Evolutionary conservation across 192 early-diverging fungal genomes (phyloP).

Genomic region (Rhizoclosmatium sp.): DNA sequence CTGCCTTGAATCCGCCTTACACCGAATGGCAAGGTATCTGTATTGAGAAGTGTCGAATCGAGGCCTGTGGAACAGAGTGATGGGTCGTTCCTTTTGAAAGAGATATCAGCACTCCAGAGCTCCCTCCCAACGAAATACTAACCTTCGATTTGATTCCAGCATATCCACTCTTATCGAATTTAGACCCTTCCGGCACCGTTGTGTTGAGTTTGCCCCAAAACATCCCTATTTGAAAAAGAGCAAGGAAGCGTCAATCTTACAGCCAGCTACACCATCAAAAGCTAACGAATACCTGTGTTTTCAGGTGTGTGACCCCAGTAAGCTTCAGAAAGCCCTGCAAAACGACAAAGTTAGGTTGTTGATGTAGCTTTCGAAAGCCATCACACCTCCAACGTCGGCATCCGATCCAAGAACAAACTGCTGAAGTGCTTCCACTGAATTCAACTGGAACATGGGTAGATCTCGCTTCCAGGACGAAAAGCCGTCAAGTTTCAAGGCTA

Average conservation of each 20-base stretch:
- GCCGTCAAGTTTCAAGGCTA: conserved; percentile 26
- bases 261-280: neutral
- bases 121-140: neutral
- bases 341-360: neutral
- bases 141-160: conserved; percentile 88
- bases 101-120: conserved; percentile 11
- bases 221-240: conserved; percentile 41
- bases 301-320: conserved; percentile 75
- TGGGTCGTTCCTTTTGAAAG: conserved; percentile 56
- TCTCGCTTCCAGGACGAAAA: conserved; percentile 70
- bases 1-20: conserved; percentile 81
- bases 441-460: conserved; percentile 73
- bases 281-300: conserved; percentile 56
- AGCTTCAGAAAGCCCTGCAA: conserved; percentile 73
- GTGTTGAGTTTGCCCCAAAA: conserved; percentile 87
- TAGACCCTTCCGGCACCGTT: conserved; percentile 74
- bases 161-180: conserved; percentile 85
- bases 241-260: too few species aligned
- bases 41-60: conserved; percentile 86
- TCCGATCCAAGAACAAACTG: conserved; percentile 87
- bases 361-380: conserved; percentile 34
- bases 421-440: conserved; percentile 68
- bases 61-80: conserved; percentile 78
- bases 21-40: conserved; percentile 82
- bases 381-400: conserved; percentile 88